Conservation (phyloP, 2,329 filamentous ascomycete species). For the Colletotrichum plurivorum region DNA sequence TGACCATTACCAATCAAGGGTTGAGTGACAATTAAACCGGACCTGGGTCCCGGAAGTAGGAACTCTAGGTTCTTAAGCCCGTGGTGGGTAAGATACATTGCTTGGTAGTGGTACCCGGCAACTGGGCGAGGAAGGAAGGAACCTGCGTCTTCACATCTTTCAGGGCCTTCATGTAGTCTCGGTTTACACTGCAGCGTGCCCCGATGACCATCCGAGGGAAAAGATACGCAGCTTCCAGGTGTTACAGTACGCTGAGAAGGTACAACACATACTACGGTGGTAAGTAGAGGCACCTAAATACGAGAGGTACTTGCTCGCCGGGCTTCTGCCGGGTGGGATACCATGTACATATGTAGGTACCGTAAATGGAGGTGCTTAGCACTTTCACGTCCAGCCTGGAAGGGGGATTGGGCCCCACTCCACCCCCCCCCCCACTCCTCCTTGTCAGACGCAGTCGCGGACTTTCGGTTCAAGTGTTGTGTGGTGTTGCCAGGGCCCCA, state of each 20-base stretch:
- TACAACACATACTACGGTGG: neutral
- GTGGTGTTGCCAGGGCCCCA: neutral
- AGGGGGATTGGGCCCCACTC: no score
- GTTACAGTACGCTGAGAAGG: neutral
- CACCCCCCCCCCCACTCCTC: no score
- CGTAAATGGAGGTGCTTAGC: slow-evolving; percentile 26
- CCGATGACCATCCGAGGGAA: no score
- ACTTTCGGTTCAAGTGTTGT: no score
- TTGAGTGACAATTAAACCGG: slow-evolving; percentile 19
- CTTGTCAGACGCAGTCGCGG: no score
- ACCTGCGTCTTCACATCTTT: no score
- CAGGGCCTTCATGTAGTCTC: no score
- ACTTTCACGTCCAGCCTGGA: neutral
- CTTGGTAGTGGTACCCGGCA: no score
- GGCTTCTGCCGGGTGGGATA: neutral
- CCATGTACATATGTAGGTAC: slow-evolving; percentile 21
- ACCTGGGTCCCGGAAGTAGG: slow-evolving; percentile 32
- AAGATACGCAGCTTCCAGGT: no score
- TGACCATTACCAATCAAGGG: slow-evolving; percentile 36
- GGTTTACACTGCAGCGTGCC: no score
- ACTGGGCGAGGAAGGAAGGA: no score
- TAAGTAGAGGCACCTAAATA: neutral
- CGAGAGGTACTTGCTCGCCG: neutral
- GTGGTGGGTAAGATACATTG: slow-evolving; percentile 8
- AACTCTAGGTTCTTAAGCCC: slow-evolving; percentile 23